phyloP scores from a whole-genome alignment of 345 rosid genomes.

The Odontarrhena argentea region DNA sequence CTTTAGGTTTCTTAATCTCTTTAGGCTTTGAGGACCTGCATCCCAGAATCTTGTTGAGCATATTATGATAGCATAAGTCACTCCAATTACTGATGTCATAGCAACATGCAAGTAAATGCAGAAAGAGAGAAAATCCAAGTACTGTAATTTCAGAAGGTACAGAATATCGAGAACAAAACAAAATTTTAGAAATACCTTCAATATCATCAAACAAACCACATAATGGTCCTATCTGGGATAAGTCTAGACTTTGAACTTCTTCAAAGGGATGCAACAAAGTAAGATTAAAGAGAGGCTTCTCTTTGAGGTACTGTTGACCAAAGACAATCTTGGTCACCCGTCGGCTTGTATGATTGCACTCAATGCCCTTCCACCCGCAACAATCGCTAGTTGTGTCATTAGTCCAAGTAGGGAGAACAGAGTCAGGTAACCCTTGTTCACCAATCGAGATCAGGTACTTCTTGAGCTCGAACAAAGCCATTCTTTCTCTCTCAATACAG shows the following conservation, averaged over 20 bases:
- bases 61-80: no score
- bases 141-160: no score
- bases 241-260: background rate
- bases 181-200: background rate
- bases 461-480: constrained; percentile 14
- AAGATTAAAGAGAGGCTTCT: background rate
- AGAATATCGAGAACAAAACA: no score
- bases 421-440: background rate
- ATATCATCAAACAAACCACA: no score
- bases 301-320: background rate
- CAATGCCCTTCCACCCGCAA: background rate
- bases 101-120: no score
- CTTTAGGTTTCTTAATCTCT: constrained; percentile 4
- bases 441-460: background rate
- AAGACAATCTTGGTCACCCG: background rate
- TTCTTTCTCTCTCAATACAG: constrained; percentile 21
- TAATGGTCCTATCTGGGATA: background rate
- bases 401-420: background rate
- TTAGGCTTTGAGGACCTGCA: constrained; percentile 7
- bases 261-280: background rate
- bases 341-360: background rate
- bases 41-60: background rate
- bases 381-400: background rate
- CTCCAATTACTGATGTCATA: background rate
- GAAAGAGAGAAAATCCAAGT: no score